Base-by-base conservation (phyloP, 176 grass and related monocot species). In the Triticum turgidum region DNA sequence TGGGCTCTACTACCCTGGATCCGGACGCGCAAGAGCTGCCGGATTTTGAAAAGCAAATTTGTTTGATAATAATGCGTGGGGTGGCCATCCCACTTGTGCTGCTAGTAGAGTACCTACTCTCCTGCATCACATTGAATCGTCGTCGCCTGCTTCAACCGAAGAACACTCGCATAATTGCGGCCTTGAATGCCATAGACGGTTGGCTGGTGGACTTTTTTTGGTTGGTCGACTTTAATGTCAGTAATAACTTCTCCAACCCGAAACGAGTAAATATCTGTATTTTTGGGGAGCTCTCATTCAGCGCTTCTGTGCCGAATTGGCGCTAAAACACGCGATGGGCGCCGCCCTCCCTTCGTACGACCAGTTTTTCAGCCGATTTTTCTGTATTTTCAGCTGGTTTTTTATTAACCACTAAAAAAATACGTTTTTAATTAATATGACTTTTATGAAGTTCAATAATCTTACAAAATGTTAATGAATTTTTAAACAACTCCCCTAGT, bases 81-180 rank as follows among this genome's bases (percentile, higher is more conserved):
- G 24, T 30, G 65, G 54, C 61, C 72, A 65, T 45, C 61, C 61
- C 65, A 33, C 35, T 27, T 34, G 71, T 69, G 47, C 61, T 18
- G 42, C 42, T 42, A 9, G 39, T 9, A 29, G 11, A 44, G 9
- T 44, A 76, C 49, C 72, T 37, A 37, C 83, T 77, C 27, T 45
- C 11, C 77, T 6, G 6, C 76, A 56, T 62, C 80, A 62, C 70
- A 88, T 82, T 86, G 88, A 72, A 29, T 70, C 38, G 47, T 34
- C 49, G 49, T 52, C 30, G 68, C 44, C 73, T 79, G 58, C 61
- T 39, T 82, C 33, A 69, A 79, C 70, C 87, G 18, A 78, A 69
- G 75, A 80, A 81, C 76, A 35, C 67, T 25, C 64, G 32, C 61
- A 88, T 88, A 77, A 91, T 88, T 91, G 77, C 89, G 22, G 89